A percentile compares a stretch with the other conserved stretches of the same genome.
These are phyloP conservation scores for Pelargonium myrrhifolium DNA, from an alignment of 441 rosid genomes.

Conservation along the genomic window DNA sequence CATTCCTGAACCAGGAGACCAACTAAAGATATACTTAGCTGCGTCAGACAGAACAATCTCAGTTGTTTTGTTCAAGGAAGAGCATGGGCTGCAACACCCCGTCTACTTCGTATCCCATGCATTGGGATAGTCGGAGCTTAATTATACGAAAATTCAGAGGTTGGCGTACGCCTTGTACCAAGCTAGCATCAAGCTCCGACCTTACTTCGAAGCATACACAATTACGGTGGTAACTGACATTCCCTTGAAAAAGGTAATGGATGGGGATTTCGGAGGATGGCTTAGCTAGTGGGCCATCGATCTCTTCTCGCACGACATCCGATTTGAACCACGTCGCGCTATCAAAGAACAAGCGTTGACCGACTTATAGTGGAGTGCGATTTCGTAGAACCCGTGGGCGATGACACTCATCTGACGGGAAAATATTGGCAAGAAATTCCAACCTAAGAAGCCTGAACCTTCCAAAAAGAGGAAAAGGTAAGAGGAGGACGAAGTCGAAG, in stretches of 20 bases:
- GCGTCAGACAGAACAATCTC: no score
- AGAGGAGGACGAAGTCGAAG: no score
- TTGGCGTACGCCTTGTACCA: not conserved
- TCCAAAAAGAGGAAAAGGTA: no score
- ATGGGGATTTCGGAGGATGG: not conserved
- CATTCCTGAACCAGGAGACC: no score
- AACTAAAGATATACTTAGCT: no score
- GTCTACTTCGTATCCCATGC: no score
- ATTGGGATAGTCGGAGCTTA: no score
- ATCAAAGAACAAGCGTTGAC: not conserved
- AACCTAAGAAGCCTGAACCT: no score
- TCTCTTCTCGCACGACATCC: not conserved
- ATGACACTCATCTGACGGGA: no score
- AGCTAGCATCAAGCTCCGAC: not conserved
- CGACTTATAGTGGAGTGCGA: not conserved
- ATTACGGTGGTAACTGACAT: not conserved
- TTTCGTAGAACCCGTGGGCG: no score
- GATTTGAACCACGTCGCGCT: not conserved
- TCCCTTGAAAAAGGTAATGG: not conserved
- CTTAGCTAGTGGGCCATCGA: not conserved
- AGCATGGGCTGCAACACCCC: no score
- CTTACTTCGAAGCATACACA: not conserved
- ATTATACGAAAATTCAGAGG: not conserved
- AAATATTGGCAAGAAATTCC: no score
- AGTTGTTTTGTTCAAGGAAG: fast-evolving